Conservation (phyloP, 768 basidiomycete species). For the Tremella mesenterica region DNA sequence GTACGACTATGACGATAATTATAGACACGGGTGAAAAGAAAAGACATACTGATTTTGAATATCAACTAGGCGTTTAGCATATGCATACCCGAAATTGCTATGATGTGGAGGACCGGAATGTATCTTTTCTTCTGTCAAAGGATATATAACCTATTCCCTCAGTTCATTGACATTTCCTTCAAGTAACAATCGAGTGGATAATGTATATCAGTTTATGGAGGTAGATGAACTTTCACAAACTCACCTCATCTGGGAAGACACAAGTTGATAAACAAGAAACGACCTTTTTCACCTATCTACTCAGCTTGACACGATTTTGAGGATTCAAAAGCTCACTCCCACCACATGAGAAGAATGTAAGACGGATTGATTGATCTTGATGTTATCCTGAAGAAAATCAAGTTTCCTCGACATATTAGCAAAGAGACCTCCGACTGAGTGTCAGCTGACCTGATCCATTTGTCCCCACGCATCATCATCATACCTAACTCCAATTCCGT, state of each 20-base stretch:
- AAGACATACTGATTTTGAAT: constrained; percentile 78
- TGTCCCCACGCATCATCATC: not conserved
- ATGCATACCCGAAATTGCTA: constrained; percentile 93
- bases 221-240: not conserved
- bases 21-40: no score
- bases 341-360: constrained; percentile 63
- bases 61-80: constrained; percentile 92
- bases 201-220: no score
- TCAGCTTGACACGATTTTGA: not conserved
- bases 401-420: constrained; percentile 94
- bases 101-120: constrained; percentile 86
- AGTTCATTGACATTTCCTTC: no score
- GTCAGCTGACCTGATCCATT: not conserved
- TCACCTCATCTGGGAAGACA: constrained; percentile 80
- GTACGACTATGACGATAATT: not conserved
- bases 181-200: no score
- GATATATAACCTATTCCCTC: constrained; percentile 60
- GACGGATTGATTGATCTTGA: constrained; percentile 90
- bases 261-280: constrained; percentile 95
- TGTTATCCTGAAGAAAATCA: constrained; percentile 88
- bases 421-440: constrained; percentile 81
- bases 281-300: constrained; percentile 56
- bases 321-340: constrained; percentile 38
- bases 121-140: constrained; percentile 84
- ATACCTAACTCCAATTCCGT: not conserved